A percentile compares a stretch with the other conserved stretches of the same genome.
These are phyloP conservation scores for Candida sp. DNA, from an alignment of 1,139 yeast species.

Conservation along the genomic window DNA sequence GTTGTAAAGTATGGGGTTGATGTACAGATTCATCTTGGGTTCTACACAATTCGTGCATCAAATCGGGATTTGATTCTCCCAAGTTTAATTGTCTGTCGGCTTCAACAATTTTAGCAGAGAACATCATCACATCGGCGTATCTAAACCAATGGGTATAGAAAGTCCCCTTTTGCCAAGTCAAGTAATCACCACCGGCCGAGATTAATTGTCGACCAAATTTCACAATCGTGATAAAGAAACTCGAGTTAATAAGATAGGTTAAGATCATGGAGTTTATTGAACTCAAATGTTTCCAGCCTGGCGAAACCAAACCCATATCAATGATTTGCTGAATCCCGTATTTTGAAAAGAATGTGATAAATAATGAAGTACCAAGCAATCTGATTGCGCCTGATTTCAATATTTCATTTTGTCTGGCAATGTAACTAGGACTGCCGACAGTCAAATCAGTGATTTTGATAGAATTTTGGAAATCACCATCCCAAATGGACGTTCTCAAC, in stretches of 20 bases:
- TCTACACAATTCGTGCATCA: constrained; percentile 40
- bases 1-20: constrained; percentile 25
- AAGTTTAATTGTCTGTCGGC: constrained; percentile 57
- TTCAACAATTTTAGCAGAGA: constrained; percentile 64
- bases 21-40: constrained; percentile 19
- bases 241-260: constrained; percentile 61
- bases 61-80: constrained; percentile 31
- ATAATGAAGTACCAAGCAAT: constrained; percentile 30
- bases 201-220: constrained; percentile 49
- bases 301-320: constrained; percentile 29
- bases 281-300: constrained; percentile 40
- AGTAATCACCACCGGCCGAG: constrained; percentile 50
- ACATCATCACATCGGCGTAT: constrained; percentile 66
- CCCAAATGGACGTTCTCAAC: constrained; percentile 54
- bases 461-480: constrained; percentile 58
- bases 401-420: constrained; percentile 24
- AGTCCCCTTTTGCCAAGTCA: constrained; percentile 66
- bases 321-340: constrained; percentile 34
- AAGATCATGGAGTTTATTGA: constrained; percentile 60
- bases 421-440: constrained; percentile 53
- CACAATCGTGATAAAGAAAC: constrained; percentile 59
- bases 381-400: constrained; percentile 26
- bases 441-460: constrained; percentile 58
- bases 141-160: constrained; percentile 62
- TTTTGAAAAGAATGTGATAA: constrained; percentile 35